phyloP scores from a whole-genome alignment of 225 moss, liverwort and hornwort genomes.

The Climacium dendroides region DNA sequence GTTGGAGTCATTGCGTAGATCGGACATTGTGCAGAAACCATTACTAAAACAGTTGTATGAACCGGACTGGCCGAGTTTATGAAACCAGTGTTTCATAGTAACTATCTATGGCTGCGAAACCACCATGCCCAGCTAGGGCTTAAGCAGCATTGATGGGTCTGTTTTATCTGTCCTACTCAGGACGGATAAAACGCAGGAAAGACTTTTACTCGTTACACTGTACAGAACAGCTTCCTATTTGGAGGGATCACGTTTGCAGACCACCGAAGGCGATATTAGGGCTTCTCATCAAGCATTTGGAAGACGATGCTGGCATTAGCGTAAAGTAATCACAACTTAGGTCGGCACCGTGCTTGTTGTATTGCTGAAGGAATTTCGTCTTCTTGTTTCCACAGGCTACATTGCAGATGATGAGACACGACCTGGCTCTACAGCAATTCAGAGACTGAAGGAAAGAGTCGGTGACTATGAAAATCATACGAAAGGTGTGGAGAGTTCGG shows the following conservation, averaged over 20 bases:
- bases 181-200: neutral
- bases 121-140: neutral
- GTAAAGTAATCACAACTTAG: neutral
- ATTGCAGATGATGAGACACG: slow-evolving; percentile 22
- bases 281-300: neutral
- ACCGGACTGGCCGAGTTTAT: neutral
- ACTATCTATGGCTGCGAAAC: neutral
- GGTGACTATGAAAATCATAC: neutral
- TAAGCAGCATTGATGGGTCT: neutral
- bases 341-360: neutral
- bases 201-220: neutral
- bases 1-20: neutral
- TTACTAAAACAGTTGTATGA: neutral
- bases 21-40: neutral
- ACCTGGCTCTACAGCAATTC: neutral
- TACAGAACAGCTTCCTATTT: neutral
- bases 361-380: neutral
- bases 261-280: neutral
- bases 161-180: neutral
- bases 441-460: slow-evolving; percentile 1
- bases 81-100: neutral
- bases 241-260: neutral
- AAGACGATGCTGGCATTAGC: neutral
- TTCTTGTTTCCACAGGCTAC: slow-evolving; percentile 1
- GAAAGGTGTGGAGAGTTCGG: slow-evolving; percentile 4